Evolutionary conservation across 352 stramenopile species (phyloP), one percentile per base, ranked within the genome.

Genomic region (Globisporangium emineosum): DNA sequence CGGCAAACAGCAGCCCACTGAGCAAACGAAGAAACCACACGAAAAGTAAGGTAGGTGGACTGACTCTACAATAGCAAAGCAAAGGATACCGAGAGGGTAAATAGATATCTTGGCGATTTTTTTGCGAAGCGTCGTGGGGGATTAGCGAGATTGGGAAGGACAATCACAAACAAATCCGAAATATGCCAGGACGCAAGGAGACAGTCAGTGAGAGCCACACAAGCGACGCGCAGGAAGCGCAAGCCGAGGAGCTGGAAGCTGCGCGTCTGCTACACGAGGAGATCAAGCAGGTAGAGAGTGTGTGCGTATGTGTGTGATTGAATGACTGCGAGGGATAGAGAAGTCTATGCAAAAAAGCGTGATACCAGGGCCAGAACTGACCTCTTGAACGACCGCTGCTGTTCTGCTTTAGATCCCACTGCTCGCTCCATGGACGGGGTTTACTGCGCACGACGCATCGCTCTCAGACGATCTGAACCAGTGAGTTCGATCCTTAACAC

Each of bases 391-490:
- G 33, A 12, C 33, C 12, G 35, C 35, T 42, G 35, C 17, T 47
- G 40, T 47, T 21, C 17, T 45, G 13, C 37, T 21, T 47, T 12
- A 77, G 60, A 81, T 87, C 56, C 67, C 72, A 52, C 53, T 86
- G 52, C 33, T 89, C 19, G 61, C 75, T 7, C 78, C 80, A 19
- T 89, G 78, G 80, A 83, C 71, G 3, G 66, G 19, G 3, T 78
- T 78, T 45, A 62, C 74, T 8, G 76, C 78, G 0, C 64, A 72
- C 29, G 80, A 89, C 17, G 61, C 72, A 2, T 74, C 72, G 3
- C 81, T 89, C 42, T 73, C 69, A 13, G 67, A 81, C 40, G 77
- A 85, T 8, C 65, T 82, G 29, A 89, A 88, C 52, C 37, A 64
- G 77, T 86, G 61, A 40, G 45, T 32, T 5, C 29, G 5, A 32